These are phyloP conservation scores for Acer yangbiense DNA, from an alignment of 345 rosid genomes.

Conservation along the genomic window DNA sequence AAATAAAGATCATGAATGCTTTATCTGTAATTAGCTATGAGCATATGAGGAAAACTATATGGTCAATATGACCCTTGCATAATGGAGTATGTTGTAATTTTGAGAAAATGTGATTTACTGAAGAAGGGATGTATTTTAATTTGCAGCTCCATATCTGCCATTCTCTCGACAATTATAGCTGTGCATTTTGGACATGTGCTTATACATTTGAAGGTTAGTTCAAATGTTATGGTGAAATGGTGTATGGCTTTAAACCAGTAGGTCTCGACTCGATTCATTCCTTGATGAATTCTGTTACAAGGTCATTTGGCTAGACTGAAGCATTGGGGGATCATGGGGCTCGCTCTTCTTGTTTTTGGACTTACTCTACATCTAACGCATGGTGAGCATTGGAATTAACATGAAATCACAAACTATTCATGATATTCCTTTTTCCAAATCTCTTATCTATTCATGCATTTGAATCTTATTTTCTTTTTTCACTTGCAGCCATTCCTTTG, in stretches of 20 bases:
- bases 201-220: constrained; percentile 61
- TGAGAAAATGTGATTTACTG: neutral
- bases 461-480: too few species aligned
- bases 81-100: neutral
- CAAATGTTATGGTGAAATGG: neutral
- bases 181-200: constrained; percentile 87
- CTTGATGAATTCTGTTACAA: constrained; percentile 40
- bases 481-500: too few species aligned
- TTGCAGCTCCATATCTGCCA: constrained; percentile 78
- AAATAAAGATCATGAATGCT: too few species aligned
- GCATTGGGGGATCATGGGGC: constrained; percentile 73
- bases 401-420: too few species aligned
- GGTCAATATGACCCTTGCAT: too few species aligned
- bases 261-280: too few species aligned
- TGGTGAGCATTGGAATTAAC: constrained; percentile 57
- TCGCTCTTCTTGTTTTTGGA: constrained; percentile 57
- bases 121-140: constrained; percentile 1
- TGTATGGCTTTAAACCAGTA: too few species aligned
- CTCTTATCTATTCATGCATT: too few species aligned
- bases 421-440: too few species aligned
- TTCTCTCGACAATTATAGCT: constrained; percentile 77
- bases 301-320: constrained; percentile 62
- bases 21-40: too few species aligned
- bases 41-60: too few species aligned
- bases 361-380: constrained; percentile 65